Evolutionary conservation across 1,284 basidiomycete species (phyloP).

Genomic region (Sanghuangporus baumii): DNA sequence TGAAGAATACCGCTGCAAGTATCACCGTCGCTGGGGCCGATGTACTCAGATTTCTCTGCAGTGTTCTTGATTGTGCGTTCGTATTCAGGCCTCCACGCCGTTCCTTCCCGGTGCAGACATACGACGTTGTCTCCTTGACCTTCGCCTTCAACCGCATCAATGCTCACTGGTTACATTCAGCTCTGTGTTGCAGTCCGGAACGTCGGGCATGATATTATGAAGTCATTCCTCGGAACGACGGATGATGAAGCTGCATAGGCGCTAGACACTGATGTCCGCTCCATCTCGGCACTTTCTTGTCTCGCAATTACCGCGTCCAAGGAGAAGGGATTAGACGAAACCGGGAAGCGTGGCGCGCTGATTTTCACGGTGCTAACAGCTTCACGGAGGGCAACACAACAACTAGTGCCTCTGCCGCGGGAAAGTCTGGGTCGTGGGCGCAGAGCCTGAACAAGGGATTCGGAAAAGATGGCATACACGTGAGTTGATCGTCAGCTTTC

Average conservation of each 20-base stretch:
- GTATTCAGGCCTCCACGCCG: constrained; percentile 16
- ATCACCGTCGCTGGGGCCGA: constrained; percentile 23
- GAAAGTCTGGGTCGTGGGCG: constrained; percentile 27
- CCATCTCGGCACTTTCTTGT: constrained; percentile 25
- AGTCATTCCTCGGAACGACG: constrained; percentile 26
- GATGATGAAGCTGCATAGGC: constrained; percentile 19
- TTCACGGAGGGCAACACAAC: constrained; percentile 23
- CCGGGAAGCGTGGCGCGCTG: constrained; percentile 25
- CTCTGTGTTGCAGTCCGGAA: constrained; percentile 25
- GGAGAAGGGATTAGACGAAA: constrained; percentile 19
- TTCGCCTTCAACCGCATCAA: constrained; percentile 24
- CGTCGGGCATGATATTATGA: constrained; percentile 23
- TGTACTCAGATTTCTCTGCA: constrained; percentile 8
- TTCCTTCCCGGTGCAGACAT: constrained; percentile 23
- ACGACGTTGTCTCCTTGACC: constrained; percentile 20
- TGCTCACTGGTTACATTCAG: constrained; percentile 22
- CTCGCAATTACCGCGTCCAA: constrained; percentile 25
- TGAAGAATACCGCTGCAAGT: constrained; percentile 21
- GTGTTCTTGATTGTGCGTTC: background rate
- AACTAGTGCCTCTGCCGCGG: constrained; percentile 29
- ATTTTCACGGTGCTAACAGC: constrained; percentile 30
- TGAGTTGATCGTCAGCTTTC: constrained; percentile 6
- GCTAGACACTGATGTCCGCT: constrained; percentile 25
- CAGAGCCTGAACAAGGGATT: constrained; percentile 31
- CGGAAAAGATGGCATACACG: constrained; percentile 29